Base-by-base conservation (phyloP, 163 green algal genomes). In the Trebouxia gelatinosa region DNA sequence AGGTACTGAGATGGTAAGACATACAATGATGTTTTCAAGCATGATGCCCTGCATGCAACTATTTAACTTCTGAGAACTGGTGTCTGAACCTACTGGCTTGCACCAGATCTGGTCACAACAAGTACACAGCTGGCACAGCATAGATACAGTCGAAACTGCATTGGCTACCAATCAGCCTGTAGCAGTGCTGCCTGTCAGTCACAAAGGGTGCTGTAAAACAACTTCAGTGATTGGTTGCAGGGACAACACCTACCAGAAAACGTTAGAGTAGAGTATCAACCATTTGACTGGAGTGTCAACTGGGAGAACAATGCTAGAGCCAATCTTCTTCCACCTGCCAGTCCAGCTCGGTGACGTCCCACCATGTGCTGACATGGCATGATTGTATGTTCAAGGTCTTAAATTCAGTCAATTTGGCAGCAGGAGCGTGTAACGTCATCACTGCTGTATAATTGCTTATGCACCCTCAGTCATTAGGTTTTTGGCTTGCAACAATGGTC, bases 291-390 rank as follows among this genome's bases (percentile, higher is more conserved):
- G 64, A 72, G 64, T 54, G 64, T 72, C 23, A 72, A 72, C 13
- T 72, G 64, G 64, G 64, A 72, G 4, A 72, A 72, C n/a, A 72
- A 72, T 51, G 64, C 64, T 11, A 51, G 64, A n/a, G 64, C 64
- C 17, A 72, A 72, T 16, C 50, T 72, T 19, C 64, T 54, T 9
- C 34, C 6, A 11, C 61, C 61, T 39, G 31, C 35, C 64, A 72
- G 64, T 23, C 64, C 35, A 34, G 38, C 19, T 51, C 35, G 37
- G 21, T 34, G n/a, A n/a, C n/a, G n/a, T n/a, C n/a, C n/a, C n/a
- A n/a, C n/a, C n/a, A n/a, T n/a, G n/a, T n/a, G n/a, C n/a, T n/a
- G n/a, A n/a, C n/a, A n/a, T n/a, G n/a, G n/a, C n/a, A n/a, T n/a
- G n/a, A n/a, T n/a, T n/a, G n/a, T n/a, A n/a, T n/a, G n/a, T n/a